Evolutionary conservation across 805 yeast species (phyloP).

Genomic region (Grigorovia jiainica): DNA sequence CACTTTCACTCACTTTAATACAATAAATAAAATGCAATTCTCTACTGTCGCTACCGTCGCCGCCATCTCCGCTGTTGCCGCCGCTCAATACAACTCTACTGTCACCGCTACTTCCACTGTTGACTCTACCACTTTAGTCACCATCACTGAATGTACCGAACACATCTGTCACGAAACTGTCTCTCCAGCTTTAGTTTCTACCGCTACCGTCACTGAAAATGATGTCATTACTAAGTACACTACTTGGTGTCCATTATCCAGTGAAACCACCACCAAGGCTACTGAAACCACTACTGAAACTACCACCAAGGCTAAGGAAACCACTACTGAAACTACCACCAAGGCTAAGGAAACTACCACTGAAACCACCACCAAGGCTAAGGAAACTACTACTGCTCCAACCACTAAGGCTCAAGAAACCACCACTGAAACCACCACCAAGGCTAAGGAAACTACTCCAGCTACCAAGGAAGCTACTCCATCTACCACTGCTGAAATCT

Average conservation of each 20-base stretch:
- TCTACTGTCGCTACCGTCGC: conserved; percentile 32
- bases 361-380: conserved; percentile 18
- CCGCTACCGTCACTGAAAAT: conserved; percentile 27
- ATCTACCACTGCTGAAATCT: conserved; percentile 9
- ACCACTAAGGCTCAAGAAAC: conserved; percentile 12
- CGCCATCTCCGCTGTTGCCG: conserved; percentile 29
- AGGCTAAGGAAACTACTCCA: conserved; percentile 3
- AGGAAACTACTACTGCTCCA: conserved; percentile 14
- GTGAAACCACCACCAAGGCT: conserved; percentile 11
- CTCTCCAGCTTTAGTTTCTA: conserved; percentile 29
- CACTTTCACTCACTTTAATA: not conserved
- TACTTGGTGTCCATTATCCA: conserved; percentile 29
- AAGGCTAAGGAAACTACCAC: conserved; percentile 20
- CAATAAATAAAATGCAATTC: conserved; percentile 30
- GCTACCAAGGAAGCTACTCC: conserved; percentile 12
- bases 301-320: conserved; percentile 22
- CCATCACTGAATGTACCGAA: conserved; percentile 29
- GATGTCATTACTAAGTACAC: conserved; percentile 24
- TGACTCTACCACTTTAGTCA: conserved; percentile 27
- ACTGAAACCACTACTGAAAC: conserved; percentile 23
- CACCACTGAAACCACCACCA: conserved; percentile 13
- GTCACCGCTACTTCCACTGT: conserved; percentile 16
- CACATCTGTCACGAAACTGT: conserved; percentile 26
- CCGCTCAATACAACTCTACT: conserved; percentile 21
- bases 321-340: conserved; percentile 20